Evolutionary conservation across 176 grass and related monocot genomes (phyloP), one percentile per base, ranked within the genome.

Genomic region (Rhynchospora tenuis): DNA sequence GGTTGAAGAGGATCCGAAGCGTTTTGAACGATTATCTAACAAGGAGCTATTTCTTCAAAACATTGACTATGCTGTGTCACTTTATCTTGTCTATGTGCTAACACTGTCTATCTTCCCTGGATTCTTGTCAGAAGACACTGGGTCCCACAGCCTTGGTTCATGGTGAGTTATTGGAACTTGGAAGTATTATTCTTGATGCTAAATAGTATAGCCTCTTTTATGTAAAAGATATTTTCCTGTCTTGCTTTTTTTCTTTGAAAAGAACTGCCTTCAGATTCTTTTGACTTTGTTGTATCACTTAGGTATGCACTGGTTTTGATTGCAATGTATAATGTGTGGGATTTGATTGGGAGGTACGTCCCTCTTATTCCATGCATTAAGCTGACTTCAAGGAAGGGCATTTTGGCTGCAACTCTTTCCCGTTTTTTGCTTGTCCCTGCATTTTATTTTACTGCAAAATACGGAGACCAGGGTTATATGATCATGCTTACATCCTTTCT

Each of bases 41-140:
- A 98, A 89, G 59, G 55, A 98, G 60, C 86, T 98, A 28, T 57
- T 95, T 52, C 28, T 90, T 59, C 15, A 95, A 79, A 98, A 98
- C 64, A 88, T 89, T 10, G 96, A 98, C 68, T 95, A 98, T 16
- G 79, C 86, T 0, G 5, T 91, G 15, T 84, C 91, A 48, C 45
- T 93, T 13, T 98, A 78, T 90, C 88, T 98, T 45, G 91, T 98
- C 47, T 93, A 98, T 61, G 91, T 95, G 31, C 38, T 98, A 81
- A 98, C 96, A 6, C 74, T 98, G 27, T 98, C 96, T 0, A 95
- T 98, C 81, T 93, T 98, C 59, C 91, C 92, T 54, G 96, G 96
- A 19, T 98, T 98, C 80, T 85, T 98, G 84, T 93, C 96, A 16
- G 96, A 98, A 81, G 96, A 98, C 65, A 93, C 96, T 6, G 96